Base-by-base conservation (phyloP, 2,329 filamentous ascomycete species). In the Acarospora socialis region DNA sequence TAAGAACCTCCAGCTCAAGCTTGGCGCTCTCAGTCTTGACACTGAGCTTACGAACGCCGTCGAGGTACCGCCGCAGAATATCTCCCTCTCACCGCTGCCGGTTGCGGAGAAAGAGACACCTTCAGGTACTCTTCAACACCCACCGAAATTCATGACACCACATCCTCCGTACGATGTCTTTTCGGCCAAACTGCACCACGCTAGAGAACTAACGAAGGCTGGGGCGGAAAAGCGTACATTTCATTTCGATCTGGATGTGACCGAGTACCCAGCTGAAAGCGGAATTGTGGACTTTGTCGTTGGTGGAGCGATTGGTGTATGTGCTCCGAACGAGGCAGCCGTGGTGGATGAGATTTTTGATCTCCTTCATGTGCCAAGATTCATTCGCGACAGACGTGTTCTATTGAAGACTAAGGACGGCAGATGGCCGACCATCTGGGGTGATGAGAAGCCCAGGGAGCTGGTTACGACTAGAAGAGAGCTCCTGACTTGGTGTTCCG, bases 341-440 rank as follows among this genome's bases (percentile, higher is more conserved):
- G 63, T 79, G 4, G 86, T 98, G 1, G 80, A 94, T 10, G 77
- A 90, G 40, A 63, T 95, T 22, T 71, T 98, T 43, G 75, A 94
- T 48, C 63, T 78, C 15, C 72, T 98, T 12, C 68, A 81, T 45
- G 68, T 95, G 14, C 86, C 86, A 3, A 77, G 73, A 21, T 81
- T 78, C 49, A 66, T 90, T 38, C 78, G 90, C 18, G 81, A 92
- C 58, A 90, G 82, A 63, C 77, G 79, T 9, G 69, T 93, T 12
- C 63, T 79, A 12, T 60, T 95, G 44, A 76, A 75, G 53, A 95
- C 90, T 0, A 73, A 68, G 21, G 71, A 67, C 38, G 87, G 87
- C 20, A 71, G 90, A 30, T 98, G 87, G 87, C 90, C 90, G 3
- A 98, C 90, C 1, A 92, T 98, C 30, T 98, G 90, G 90, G 90